Percentiles rank a stretch among this genome's conserved stretches.
phyloP scores from a whole-genome alignment of 2,329 filamentous ascomycete genomes.

The Lasiodiplodia hormozganensis region DNA sequence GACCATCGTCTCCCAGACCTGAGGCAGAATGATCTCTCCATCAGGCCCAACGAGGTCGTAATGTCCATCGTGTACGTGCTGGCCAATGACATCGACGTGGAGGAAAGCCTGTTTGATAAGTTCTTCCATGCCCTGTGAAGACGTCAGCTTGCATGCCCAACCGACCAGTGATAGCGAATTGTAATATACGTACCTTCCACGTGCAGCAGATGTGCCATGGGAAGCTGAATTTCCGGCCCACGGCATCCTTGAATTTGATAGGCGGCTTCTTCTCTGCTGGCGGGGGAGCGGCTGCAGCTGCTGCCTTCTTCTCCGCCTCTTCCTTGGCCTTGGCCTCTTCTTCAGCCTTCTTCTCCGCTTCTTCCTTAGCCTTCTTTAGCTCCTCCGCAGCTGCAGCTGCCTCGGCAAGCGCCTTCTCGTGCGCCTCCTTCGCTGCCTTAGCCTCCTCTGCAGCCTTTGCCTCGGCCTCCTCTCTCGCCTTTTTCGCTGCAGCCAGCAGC shows the following conservation, averaged over 20 bases:
- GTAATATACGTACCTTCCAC: conserved; percentile 70
- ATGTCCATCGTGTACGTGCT: conserved; percentile 54
- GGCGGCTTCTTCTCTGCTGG: conserved; percentile 70
- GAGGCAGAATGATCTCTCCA: conserved; percentile 57
- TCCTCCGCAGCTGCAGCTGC: conserved; percentile 58
- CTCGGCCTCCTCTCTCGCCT: conserved; percentile 43
- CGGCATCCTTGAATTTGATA: conserved; percentile 89
- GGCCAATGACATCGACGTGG: conserved; percentile 54
- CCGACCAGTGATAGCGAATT: not conserved
- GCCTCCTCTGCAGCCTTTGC: conserved; percentile 41
- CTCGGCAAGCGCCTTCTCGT: conserved; percentile 44
- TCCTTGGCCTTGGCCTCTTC: conserved; percentile 51
- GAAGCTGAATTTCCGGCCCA: conserved; percentile 91
- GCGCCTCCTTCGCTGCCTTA: conserved; percentile 37
- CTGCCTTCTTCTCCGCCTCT: conserved; percentile 55
- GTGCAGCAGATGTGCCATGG: conserved; percentile 85
- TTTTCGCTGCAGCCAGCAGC: conserved; percentile 40
- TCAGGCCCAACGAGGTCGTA: conserved; percentile 58
- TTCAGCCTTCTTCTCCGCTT: conserved; percentile 56
- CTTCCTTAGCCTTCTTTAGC: conserved; percentile 60
- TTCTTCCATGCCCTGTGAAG: conserved; percentile 53
- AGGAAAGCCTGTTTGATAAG: conserved; percentile 59
- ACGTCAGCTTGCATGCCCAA: not conserved
- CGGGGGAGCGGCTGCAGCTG: conserved; percentile 46
- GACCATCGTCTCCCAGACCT: conserved; percentile 57